Evolutionary conservation across 495 filamentous ascomycete genomes (phyloP).

Genomic region (Aspergillus steynii): DNA sequence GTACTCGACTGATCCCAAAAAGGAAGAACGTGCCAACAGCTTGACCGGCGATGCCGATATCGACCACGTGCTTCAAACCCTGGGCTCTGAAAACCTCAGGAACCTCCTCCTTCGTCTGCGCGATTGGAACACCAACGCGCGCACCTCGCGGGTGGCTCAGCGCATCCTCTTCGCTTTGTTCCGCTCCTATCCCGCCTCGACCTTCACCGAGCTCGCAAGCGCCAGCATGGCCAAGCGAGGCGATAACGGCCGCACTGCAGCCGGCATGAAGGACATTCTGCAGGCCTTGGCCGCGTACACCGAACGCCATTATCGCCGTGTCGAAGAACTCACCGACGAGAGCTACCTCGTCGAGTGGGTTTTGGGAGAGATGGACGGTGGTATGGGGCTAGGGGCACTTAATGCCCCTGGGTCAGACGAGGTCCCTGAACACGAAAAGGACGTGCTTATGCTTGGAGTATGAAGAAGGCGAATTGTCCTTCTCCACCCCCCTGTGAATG

Average conservation of each 20-base stretch:
- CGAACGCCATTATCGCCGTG: slow-evolving; percentile 82
- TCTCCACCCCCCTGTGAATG: slow-evolving; percentile 7
- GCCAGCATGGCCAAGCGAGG: slow-evolving; percentile 40
- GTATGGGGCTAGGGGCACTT: slow-evolving; percentile 44
- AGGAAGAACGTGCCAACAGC: slow-evolving; percentile 31
- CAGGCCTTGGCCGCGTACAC: slow-evolving; percentile 84
- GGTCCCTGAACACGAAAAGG: slow-evolving; percentile 41
- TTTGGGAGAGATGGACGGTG: slow-evolving; percentile 86
- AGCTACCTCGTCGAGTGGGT: slow-evolving; percentile 94
- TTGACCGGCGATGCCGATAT: slow-evolving; percentile 75
- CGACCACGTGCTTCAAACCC: slow-evolving; percentile 76
- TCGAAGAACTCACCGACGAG: slow-evolving; percentile 90
- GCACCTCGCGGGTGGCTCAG: slow-evolving; percentile 83
- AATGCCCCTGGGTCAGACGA: slow-evolving; percentile 20
- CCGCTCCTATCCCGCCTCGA: slow-evolving; percentile 69
- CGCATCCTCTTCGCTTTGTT: slow-evolving; percentile 79
- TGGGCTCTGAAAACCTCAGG: slow-evolving; percentile 82
- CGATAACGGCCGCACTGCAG: slow-evolving; percentile 47
- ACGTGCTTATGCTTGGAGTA: slow-evolving; percentile 46
- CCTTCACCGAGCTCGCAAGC: slow-evolving; percentile 67
- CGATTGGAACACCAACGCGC: slow-evolving; percentile 96
- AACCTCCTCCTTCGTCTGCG: slow-evolving; percentile 74
- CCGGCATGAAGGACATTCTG: slow-evolving; percentile 76
- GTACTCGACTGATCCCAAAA: slow-evolving; percentile 21
- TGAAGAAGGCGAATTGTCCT: slow-evolving; percentile 13